Evolutionary conservation across 306 rosid species (phyloP), one percentile per base, ranked within the genome.

Genomic region (Adenanthera pavonina): DNA sequence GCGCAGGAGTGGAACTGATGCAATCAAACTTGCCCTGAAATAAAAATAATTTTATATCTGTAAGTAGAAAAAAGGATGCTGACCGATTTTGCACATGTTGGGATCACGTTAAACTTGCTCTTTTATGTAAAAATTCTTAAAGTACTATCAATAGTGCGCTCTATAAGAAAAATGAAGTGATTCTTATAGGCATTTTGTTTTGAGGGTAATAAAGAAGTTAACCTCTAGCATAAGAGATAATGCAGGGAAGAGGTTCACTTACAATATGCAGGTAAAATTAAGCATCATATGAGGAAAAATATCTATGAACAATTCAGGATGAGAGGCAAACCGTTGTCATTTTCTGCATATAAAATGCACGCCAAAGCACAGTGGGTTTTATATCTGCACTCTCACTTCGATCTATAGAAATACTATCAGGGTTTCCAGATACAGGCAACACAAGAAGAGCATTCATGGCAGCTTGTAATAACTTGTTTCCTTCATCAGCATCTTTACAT

Each of bases 341-440:
- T 77, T 90, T 95, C 89, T 95, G 99, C 86, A 92, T 83, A 89
- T 90, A 95, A 76, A 78, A 49, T 43, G 89, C 90, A 41, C 91
- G 91, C 99, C 99, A 95, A 73, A 95, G 90, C 80, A 92, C 84
- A 46, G 62, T 53, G 25, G 92, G 91, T 77, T 89, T 89, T 78
- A n/a, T 52, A 66, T 86, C 90, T 57, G 82, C 87, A 46, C 83
- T 78, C 53, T 77, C 92, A 83, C 81, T 86, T 79, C 82, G 87
- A 81, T 33, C 86, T 62, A 62, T 41, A 7, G 93, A 84, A 85
- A 79, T 73, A 72, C 84, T 83, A 82, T 88, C 92, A 67, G 88
- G 67, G 76, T 70, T 84, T 86, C 77, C 93, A 61, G 90, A 80
- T 49, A 71, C 87, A 54, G 92, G 86, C 69, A 83, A 80, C 34